These are phyloP conservation scores for Apostasia shenzhenica DNA, from an alignment of 106 monocot genomes.

Conservation along the genomic window DNA sequence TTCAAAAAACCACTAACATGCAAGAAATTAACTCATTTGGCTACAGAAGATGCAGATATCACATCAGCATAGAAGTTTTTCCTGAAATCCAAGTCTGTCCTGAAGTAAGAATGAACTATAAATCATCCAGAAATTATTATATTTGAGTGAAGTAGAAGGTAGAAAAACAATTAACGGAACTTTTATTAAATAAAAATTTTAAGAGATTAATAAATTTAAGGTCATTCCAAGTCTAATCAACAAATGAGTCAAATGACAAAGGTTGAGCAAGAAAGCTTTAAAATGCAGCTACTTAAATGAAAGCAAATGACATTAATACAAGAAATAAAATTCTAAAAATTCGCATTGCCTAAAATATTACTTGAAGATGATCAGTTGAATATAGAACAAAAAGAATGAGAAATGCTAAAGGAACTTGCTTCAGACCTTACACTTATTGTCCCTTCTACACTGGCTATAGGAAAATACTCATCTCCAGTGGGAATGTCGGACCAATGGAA, in stretches of 20 bases:
- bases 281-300: not conserved
- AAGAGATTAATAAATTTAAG: not conserved
- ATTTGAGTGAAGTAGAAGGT: no score
- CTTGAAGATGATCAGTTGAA: not conserved
- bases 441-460: constrained; percentile 76
- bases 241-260: not conserved
- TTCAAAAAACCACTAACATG: no score
- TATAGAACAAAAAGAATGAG: not conserved
- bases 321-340: constrained; percentile 1
- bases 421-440: constrained; percentile 56
- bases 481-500: constrained; percentile 91
- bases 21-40: no score
- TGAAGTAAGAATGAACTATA: no score
- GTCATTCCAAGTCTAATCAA: not conserved
- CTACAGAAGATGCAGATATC: no score
- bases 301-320: not conserved
- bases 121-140: no score
- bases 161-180: no score
- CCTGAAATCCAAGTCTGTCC: no score
- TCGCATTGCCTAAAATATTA: not conserved
- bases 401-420: not conserved
- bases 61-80: no score
- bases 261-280: not conserved
- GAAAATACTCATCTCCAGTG: constrained; percentile 84
- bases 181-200: no score